These are phyloP conservation scores for Gossypium ekmanianum DNA, from an alignment of 345 rosid species.

Conservation along the genomic window DNA sequence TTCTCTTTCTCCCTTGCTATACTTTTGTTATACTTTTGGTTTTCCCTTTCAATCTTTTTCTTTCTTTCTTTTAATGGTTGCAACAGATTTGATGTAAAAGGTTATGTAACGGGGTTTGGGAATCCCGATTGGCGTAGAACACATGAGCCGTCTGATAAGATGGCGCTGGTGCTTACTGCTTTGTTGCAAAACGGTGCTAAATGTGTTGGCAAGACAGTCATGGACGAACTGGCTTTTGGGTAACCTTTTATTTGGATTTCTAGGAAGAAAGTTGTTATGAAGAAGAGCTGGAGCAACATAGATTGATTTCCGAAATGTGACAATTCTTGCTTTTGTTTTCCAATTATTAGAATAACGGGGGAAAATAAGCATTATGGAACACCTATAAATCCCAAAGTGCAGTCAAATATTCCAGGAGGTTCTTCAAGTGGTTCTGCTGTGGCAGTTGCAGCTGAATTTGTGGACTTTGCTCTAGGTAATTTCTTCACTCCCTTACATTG, in stretches of 20 bases:
- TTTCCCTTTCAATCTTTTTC: constrained; percentile 3
- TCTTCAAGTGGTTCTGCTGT: constrained; percentile 97
- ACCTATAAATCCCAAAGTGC: constrained; percentile 67
- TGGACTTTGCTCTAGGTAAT: constrained; percentile 83
- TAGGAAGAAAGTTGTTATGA: background rate
- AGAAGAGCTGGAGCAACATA: too few relatives aligned
- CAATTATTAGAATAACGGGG: constrained; percentile 53
- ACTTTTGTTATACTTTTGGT: background rate
- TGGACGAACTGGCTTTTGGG: constrained; percentile 85
- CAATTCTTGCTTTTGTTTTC: background rate
- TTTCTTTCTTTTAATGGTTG: background rate
- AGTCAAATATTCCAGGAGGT: constrained; percentile 74
- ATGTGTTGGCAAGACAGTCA: constrained; percentile 83
- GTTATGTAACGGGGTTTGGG: constrained; percentile 76
- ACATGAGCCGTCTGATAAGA: constrained; percentile 67
- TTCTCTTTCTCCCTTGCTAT: background rate
- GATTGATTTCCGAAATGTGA: too few relatives aligned
- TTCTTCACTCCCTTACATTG: background rate
- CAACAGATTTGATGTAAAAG: constrained; percentile 79
- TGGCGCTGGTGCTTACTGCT: constrained; percentile 61
- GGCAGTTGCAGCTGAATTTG: constrained; percentile 76
- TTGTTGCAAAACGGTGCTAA: constrained; percentile 82
- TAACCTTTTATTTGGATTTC: constrained; percentile 19
- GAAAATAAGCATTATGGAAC: constrained; percentile 85
- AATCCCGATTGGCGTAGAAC: constrained; percentile 73